These are phyloP conservation scores for Alternaria gaisen DNA, from an alignment of 2,329 filamentous ascomycete genomes.

Conservation along the genomic window DNA sequence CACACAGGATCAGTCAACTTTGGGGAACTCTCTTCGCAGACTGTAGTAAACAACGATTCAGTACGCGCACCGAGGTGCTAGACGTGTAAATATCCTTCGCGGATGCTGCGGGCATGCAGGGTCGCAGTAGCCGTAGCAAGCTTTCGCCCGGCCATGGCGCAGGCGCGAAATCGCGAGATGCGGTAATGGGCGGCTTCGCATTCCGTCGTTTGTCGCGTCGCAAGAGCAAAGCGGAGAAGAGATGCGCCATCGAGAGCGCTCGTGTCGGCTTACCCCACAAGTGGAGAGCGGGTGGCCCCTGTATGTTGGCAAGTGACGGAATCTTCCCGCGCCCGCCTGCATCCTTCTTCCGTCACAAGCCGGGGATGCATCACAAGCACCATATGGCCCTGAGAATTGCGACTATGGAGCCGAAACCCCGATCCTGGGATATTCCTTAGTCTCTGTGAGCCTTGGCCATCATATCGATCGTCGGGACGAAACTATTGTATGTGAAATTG, in stretches of 20 bases:
- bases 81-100: conserved; percentile 21
- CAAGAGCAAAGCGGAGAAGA: conserved; percentile 29
- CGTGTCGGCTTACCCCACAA: conserved; percentile 35
- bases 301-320: conserved; percentile 35
- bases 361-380: conserved; percentile 20
- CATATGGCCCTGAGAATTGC: conserved; percentile 4
- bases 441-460: neutral
- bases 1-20: conserved; percentile 31
- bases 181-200: conserved; percentile 45
- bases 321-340: conserved; percentile 34
- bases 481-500: neutral
- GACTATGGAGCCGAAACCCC: conserved; percentile 23
- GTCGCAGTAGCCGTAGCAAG: conserved; percentile 30
- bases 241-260: conserved; percentile 10
- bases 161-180: conserved; percentile 30
- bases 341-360: conserved; percentile 37
- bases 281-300: conserved; percentile 2
- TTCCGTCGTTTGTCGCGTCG: conserved; percentile 29
- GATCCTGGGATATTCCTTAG: conserved; percentile 6
- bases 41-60: conserved; percentile 35
- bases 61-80: neutral
- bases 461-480: neutral
- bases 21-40: conserved; percentile 41
- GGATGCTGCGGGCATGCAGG: conserved; percentile 34
- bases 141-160: conserved; percentile 27